Conservation (phyloP, 2,329 filamentous ascomycete species). For the Paraphaeosphaeria sporulosa region DNA sequence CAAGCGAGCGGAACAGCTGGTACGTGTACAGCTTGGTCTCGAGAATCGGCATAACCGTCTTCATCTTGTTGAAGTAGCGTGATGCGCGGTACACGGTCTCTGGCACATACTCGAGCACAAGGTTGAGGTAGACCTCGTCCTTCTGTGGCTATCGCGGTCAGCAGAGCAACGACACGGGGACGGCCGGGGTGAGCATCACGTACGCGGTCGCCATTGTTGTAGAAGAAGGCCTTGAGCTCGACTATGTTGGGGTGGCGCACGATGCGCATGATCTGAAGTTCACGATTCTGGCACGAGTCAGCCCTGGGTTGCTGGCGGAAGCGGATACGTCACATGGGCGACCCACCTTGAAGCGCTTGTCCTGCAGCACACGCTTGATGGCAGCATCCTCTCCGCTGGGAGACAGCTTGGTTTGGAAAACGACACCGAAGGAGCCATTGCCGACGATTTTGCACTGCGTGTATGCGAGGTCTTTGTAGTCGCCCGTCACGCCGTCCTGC, state of each 20-base stretch:
- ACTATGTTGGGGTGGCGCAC: constrained; percentile 99
- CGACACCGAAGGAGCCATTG: constrained; percentile 97
- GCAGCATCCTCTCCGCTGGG: constrained; percentile 98
- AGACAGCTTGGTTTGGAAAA: constrained; percentile 98
- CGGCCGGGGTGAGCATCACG: constrained; percentile 39
- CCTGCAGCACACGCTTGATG: constrained; percentile 98
- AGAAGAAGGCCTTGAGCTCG: constrained; percentile 98
- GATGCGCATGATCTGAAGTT: constrained; percentile 99
- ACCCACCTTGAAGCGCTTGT: constrained; percentile 98
- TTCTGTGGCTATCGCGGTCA: constrained; percentile 56
- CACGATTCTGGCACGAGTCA: constrained; percentile 78
- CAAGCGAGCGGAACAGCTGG: constrained; percentile 96
- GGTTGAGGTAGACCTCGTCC: constrained; percentile 98
- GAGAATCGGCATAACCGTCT: constrained; percentile 98
- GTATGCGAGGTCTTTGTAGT: constrained; percentile 96
- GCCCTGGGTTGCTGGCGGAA: constrained; percentile 21
- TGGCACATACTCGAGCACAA: constrained; percentile 97
- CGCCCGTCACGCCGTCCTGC: constrained; percentile 95
- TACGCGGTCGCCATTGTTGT: constrained; percentile 98
- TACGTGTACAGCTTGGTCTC: constrained; percentile 99
- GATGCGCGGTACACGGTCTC: constrained; percentile 98
- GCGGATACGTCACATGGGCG: constrained; percentile 26
- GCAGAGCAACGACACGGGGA: constrained; percentile 25
- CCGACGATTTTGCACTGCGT: constrained; percentile 99
- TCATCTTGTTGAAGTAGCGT: constrained; percentile 99